Conservation (phyloP, 2,329 filamentous ascomycete genomes). For the Aspergillus transmontanensis region DNA sequence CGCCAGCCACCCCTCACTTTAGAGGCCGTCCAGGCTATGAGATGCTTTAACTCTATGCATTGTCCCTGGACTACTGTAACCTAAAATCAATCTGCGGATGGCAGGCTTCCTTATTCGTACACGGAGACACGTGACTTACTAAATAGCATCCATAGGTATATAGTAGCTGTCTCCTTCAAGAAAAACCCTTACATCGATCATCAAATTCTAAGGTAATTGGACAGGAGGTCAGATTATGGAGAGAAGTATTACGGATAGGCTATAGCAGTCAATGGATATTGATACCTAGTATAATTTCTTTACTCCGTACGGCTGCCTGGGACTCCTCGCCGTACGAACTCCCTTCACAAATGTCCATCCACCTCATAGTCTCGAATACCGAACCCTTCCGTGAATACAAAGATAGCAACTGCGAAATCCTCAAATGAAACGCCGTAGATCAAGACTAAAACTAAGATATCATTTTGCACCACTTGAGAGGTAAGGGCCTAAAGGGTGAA, state of each 20-base stretch:
- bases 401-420: not conserved
- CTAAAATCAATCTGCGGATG: not conserved
- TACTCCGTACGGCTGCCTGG: not conserved
- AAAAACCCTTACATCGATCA: not conserved
- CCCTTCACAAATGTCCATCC: not conserved
- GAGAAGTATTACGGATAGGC: not conserved
- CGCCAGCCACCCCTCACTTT: not conserved
- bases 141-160: not conserved
- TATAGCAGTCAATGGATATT: not conserved
- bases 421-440: conserved; percentile 2
- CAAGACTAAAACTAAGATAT: not conserved
- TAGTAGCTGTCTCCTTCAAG: not conserved
- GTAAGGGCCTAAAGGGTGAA: not conserved
- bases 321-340: not conserved
- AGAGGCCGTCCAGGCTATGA: not conserved
- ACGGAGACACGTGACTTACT: not conserved
- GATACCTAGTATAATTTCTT: not conserved
- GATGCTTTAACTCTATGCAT: not conserved
- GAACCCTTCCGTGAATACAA: not conserved
- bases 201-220: not conserved
- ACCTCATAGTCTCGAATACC: not conserved
- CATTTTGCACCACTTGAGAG: not conserved
- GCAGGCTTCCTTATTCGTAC: not conserved
- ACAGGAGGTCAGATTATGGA: not conserved
- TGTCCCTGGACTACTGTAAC: conserved; percentile 1